Evolutionary conservation across 306 rosid species (phyloP).

Genomic region (Lotus japonicus): DNA sequence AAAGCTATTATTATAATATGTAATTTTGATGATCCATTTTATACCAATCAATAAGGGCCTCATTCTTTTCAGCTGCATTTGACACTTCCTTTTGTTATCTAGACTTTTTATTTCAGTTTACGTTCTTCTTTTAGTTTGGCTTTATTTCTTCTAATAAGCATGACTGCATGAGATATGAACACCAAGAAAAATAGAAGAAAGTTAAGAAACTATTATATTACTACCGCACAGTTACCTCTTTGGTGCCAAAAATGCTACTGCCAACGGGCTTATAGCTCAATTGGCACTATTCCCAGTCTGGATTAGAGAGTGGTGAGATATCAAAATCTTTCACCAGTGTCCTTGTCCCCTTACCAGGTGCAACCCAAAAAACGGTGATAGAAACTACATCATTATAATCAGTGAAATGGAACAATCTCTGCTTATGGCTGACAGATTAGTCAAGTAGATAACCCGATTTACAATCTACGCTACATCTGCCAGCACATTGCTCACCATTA

Average conservation of each 20-base stretch:
- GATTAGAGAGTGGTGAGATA: not conserved
- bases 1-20: not conserved
- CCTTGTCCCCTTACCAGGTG: not conserved
- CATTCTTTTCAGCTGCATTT: not conserved
- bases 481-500: not conserved
- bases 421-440: not conserved
- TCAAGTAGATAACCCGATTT: not conserved
- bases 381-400: not conserved
- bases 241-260: not conserved
- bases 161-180: not conserved
- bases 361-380: not conserved
- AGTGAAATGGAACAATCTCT: not conserved
- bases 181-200: not conserved
- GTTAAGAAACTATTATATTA: no score
- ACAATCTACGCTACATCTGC: not conserved
- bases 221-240: not conserved
- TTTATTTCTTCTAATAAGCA: not conserved
- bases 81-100: no score
- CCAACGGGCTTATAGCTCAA: not conserved
- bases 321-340: not conserved
- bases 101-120: no score
- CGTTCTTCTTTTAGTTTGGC: no score
- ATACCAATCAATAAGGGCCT: not conserved
- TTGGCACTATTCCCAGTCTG: not conserved
- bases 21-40: not conserved